Evolutionary conservation across 139 green algal species (phyloP).

Genomic region (Chlorella vulgaris): DNA sequence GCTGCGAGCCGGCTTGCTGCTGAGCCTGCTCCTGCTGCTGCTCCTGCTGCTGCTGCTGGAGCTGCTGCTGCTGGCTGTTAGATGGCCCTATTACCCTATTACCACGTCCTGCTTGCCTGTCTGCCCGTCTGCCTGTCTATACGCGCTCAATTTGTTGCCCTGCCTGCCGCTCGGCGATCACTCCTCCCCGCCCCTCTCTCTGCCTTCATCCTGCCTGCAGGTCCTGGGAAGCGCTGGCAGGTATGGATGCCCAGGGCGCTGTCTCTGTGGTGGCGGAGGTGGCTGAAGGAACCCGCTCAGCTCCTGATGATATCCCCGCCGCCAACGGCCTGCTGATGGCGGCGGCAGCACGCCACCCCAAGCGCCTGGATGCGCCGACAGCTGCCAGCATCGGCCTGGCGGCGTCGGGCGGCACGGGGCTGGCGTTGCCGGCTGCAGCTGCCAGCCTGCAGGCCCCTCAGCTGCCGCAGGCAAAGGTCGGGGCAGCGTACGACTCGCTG

Average conservation of each 20-base stretch:
- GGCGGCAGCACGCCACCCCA: constrained; percentile 8
- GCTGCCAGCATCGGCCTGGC: background rate
- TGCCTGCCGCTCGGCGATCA: background rate
- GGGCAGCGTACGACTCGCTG: background rate
- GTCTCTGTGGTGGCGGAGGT: constrained; percentile 29
- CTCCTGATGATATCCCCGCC: constrained; percentile 29
- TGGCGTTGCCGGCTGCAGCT: background rate
- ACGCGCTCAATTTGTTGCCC: no score
- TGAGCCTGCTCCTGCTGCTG: background rate
- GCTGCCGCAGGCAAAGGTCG: background rate
- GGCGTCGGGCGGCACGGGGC: background rate
- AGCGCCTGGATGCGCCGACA: constrained; percentile 24
- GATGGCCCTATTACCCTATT: no score
- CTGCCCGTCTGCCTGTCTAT: no score
- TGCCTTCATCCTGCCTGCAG: background rate
- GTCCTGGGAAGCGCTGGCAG: constrained; percentile 35
- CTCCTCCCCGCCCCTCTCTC: background rate
- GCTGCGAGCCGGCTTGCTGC: background rate
- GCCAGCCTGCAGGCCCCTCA: background rate
- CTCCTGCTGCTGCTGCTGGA: background rate
- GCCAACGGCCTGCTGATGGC: constrained; percentile 31
- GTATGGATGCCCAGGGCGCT: constrained; percentile 22
- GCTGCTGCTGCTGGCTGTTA: background rate
- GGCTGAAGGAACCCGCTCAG: constrained; percentile 18
- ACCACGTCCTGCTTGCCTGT: no score